Evolutionary conservation across 1,284 basidiomycete genomes (phyloP).

Genomic region (Gymnopus androsaceus): DNA sequence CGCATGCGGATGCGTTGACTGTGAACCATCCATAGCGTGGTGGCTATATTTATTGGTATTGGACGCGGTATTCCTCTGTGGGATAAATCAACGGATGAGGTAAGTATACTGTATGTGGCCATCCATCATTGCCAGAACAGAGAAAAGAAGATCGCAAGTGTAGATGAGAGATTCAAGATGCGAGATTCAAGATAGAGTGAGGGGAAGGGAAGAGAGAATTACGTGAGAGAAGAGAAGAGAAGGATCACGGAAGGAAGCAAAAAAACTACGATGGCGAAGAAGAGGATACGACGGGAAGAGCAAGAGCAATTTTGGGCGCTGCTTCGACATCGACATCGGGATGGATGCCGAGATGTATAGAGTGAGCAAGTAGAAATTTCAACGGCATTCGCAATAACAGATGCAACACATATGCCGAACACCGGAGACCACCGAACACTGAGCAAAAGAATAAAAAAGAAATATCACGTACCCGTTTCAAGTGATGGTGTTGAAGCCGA

Average conservation of each 20-base stretch:
- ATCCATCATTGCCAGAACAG: neutral
- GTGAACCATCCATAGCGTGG: neutral
- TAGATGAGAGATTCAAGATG: conserved; percentile 1
- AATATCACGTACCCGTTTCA: neutral
- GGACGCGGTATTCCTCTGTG: conserved; percentile 1
- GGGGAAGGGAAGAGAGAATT: conserved; percentile 4
- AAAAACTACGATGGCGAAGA: neutral
- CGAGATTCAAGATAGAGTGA: conserved; percentile 2
- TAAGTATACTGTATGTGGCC: neutral
- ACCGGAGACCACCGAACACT: neutral
- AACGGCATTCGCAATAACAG: neutral
- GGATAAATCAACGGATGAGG: neutral
- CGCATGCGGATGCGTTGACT: neutral
- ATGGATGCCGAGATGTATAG: no score
- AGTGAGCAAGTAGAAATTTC: no score
- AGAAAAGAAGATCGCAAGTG: neutral
- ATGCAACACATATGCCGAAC: neutral
- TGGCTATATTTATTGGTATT: no score
- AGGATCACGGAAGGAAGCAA: neutral
- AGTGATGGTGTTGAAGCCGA: neutral
- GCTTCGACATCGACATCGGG: no score
- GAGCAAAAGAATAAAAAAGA: neutral
- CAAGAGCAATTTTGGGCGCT: no score
- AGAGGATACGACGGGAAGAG: neutral
- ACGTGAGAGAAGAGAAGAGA: neutral